phyloP scores from a whole-genome alignment of 495 filamentous ascomycete species.

The Aspergillus nidulans region DNA sequence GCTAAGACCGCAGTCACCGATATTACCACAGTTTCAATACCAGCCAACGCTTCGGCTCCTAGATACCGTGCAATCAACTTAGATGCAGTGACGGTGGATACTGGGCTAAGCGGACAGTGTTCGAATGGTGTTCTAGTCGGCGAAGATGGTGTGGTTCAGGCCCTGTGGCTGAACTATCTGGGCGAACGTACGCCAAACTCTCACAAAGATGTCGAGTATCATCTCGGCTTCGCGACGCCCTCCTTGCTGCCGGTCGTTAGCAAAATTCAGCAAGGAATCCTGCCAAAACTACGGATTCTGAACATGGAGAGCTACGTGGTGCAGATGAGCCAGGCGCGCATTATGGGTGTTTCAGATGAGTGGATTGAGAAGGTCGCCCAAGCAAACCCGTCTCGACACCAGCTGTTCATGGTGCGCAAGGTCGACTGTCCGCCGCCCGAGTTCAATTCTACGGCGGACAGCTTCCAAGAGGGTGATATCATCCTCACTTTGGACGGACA shows the following conservation, averaged over 20 bases:
- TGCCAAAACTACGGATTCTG: conserved; percentile 79
- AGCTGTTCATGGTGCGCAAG: conserved; percentile 98
- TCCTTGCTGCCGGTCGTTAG: conserved; percentile 78
- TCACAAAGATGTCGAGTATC: conserved; percentile 92
- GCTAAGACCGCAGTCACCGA: conserved; percentile 94
- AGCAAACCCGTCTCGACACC: conserved; percentile 85
- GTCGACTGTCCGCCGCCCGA: conserved; percentile 63
- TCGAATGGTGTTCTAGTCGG: conserved; percentile 90
- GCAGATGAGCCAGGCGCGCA: conserved; percentile 94
- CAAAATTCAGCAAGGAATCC: conserved; percentile 73
- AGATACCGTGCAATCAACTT: conserved; percentile 93
- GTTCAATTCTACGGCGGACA: conserved; percentile 29
- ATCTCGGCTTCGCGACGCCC: conserved; percentile 87
- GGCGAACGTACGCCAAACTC: conserved; percentile 76
- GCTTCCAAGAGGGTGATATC: conserved; percentile 84
- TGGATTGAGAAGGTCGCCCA: conserved; percentile 87
- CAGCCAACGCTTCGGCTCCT: conserved; percentile 85
- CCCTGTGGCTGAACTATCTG: conserved; percentile 93
- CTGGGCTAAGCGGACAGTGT: conserved; percentile 81
- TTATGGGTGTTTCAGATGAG: conserved; percentile 94
- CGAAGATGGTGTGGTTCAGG: conserved; percentile 87
- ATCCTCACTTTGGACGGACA: conserved; percentile 87
- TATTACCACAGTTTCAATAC: conserved; percentile 95
- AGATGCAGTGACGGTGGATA: conserved; percentile 96
- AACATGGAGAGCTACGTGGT: conserved; percentile 92